phyloP scores from a whole-genome alignment of 192 early-diverging fungal species.

The Endogone sp. region DNA sequence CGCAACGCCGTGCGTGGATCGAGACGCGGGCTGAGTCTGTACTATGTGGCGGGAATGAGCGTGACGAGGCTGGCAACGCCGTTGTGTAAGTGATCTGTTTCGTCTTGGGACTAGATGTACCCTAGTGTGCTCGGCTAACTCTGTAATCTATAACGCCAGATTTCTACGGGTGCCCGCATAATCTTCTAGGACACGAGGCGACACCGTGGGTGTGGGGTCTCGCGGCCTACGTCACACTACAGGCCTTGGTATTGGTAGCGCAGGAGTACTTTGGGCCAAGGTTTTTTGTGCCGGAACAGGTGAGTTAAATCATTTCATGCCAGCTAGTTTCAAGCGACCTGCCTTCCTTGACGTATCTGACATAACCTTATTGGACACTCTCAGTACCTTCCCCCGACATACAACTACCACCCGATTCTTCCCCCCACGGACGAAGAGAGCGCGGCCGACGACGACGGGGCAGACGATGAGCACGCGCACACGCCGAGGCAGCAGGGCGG shows the following conservation, averaged over 20 bases:
- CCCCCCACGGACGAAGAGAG: conserved; percentile 45
- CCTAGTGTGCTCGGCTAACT: not conserved
- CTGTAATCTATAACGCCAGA: conserved; percentile 21
- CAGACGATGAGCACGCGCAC: conserved; percentile 2
- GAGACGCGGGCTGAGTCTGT: conserved; percentile 46
- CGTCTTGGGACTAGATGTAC: too few species aligned
- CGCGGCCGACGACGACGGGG: conserved; percentile 11
- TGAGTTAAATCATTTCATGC: too few species aligned
- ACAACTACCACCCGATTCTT: conserved; percentile 67
- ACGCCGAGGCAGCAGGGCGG: not conserved
- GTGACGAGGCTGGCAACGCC: conserved; percentile 52
- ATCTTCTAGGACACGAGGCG: conserved; percentile 47
- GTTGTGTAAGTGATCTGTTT: conserved; percentile 52
- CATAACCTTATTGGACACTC: too few species aligned
- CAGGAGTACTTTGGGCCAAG: conserved; percentile 69
- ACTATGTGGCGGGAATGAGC: conserved; percentile 59
- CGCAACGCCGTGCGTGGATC: conserved; percentile 66
- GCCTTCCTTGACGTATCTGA: not conserved
- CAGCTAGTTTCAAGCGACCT: not conserved
- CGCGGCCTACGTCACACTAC: conserved; percentile 50
- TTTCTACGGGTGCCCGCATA: conserved; percentile 54
- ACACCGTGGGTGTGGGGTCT: conserved; percentile 51
- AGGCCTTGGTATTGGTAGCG: conserved; percentile 51
- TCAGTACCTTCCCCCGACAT: conserved; percentile 56
- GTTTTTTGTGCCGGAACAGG: conserved; percentile 66